Conservation (phyloP, 345 rosid genomes). For the Durio zibethinus region DNA sequence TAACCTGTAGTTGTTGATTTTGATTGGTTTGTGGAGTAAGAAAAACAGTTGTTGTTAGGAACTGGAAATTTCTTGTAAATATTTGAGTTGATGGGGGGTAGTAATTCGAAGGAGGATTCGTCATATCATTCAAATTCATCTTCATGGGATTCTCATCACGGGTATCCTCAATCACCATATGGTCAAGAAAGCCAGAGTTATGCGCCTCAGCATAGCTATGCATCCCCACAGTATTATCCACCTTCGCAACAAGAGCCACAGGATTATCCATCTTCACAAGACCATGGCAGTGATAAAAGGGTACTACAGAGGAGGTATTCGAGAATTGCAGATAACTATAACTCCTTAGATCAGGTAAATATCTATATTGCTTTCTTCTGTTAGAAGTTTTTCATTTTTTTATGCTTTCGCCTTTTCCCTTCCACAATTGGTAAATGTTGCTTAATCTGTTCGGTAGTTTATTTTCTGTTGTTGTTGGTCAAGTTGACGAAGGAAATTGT, state of each 20-base stretch:
- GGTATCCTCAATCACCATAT: constrained; percentile 35
- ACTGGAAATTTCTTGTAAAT: constrained; percentile 14
- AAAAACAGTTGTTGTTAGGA: background rate
- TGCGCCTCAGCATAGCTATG: constrained; percentile 33
- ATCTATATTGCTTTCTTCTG: background rate
- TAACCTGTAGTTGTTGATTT: background rate
- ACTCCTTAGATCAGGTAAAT: constrained; percentile 73
- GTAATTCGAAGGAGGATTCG: constrained; percentile 53
- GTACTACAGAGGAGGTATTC: constrained; percentile 70
- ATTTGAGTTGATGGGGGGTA: constrained; percentile 60
- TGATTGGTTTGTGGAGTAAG: constrained; percentile 6
- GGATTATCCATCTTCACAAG: constrained; percentile 34
- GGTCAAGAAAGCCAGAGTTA: constrained; percentile 44
- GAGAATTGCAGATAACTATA: constrained; percentile 69
- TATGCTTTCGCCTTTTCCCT: background rate
- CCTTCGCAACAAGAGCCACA: constrained; percentile 15
- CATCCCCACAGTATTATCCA: constrained; percentile 33
- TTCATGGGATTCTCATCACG: constrained; percentile 44
- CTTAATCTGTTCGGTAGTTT: background rate
- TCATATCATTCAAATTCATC: constrained; percentile 39
- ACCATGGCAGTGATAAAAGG: constrained; percentile 36
- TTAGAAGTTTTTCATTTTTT: background rate
- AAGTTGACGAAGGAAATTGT: background rate
- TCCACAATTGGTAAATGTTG: background rate
- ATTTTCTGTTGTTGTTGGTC: background rate